phyloP scores from a whole-genome alignment of 169 alveolate species.

The Cryptosporidium parvum region DNA sequence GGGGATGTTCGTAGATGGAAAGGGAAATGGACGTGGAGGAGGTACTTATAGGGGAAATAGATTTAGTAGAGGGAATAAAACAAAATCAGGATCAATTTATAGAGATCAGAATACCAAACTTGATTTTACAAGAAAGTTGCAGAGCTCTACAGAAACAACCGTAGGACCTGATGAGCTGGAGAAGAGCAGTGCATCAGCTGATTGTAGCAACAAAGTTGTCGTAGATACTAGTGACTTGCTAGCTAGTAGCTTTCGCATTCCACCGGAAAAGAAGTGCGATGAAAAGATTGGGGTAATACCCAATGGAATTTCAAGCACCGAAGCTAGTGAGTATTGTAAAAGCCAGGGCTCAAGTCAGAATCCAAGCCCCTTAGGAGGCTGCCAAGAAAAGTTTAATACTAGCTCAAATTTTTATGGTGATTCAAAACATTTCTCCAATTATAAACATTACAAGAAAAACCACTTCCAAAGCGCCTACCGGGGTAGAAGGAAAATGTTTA shows the following conservation, averaged over 20 bases:
- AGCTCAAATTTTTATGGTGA: background rate
- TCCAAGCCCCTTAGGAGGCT: constrained; percentile 25
- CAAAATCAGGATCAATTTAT: background rate
- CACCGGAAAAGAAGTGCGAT: background rate
- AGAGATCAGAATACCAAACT: background rate
- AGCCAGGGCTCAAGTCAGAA: constrained; percentile 20
- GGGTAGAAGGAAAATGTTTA: background rate
- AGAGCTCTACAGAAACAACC: background rate
- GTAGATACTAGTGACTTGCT: background rate
- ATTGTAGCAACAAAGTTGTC: background rate
- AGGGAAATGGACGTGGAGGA: background rate
- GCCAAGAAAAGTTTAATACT: background rate
- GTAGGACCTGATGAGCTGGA: background rate
- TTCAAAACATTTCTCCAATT: background rate
- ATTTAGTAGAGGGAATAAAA: background rate
- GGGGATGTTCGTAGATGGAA: background rate
- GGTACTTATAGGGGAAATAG: background rate
- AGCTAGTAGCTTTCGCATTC: background rate
- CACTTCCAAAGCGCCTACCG: background rate
- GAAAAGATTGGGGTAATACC: background rate
- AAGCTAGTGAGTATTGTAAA: constrained; percentile 24
- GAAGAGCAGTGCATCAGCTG: background rate
- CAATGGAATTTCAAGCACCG: constrained; percentile 2
- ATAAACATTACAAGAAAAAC: background rate
- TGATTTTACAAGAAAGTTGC: background rate